Percentiles rank a stretch among this genome's conserved stretches.
These are phyloP conservation scores for Noccaea bulbosa DNA, from an alignment of 345 rosid genomes.

Conservation along the genomic window DNA sequence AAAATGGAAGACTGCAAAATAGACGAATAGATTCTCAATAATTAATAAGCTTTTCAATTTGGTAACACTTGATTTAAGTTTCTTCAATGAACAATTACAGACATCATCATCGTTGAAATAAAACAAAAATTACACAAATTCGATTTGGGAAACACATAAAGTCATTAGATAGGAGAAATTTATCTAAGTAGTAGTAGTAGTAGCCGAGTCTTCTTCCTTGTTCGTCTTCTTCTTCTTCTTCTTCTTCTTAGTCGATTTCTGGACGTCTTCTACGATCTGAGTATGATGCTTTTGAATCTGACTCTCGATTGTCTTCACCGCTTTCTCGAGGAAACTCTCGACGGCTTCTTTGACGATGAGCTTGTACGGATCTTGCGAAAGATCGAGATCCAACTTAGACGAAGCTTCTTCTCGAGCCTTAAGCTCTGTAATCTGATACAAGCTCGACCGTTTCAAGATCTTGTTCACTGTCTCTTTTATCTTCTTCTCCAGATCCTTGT, in stretches of 20 bases:
- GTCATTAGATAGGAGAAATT: background rate
- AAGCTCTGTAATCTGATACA: slow-evolving; percentile 48
- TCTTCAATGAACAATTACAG: background rate
- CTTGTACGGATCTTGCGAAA: slow-evolving; percentile 43
- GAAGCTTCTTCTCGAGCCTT: slow-evolving; percentile 50
- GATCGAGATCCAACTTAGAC: slow-evolving; percentile 42
- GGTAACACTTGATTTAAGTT: background rate
- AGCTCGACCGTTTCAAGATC: slow-evolving; percentile 43
- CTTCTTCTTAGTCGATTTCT: background rate
- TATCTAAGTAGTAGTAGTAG: slow-evolving; percentile 18
- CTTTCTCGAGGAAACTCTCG: slow-evolving; percentile 42
- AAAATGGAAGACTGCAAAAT: background rate
- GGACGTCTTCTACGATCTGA: slow-evolving; percentile 28
- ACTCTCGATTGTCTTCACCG: slow-evolving; percentile 20
- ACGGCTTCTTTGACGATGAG: slow-evolving; percentile 42
- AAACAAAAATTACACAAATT: background rate
- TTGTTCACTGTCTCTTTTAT: slow-evolving; percentile 45
- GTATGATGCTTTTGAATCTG: slow-evolving; percentile 26
- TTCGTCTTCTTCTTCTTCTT: slow-evolving; percentile 28
- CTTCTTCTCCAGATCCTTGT: slow-evolving; percentile 30
- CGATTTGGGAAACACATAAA: background rate
- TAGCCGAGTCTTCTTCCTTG: slow-evolving; percentile 6
- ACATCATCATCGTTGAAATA: background rate
- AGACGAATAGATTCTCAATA: background rate
- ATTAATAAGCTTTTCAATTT: no score